phyloP scores from a whole-genome alignment of 2,329 filamentous ascomycete species.

The Hymenoscyphus linearis region DNA sequence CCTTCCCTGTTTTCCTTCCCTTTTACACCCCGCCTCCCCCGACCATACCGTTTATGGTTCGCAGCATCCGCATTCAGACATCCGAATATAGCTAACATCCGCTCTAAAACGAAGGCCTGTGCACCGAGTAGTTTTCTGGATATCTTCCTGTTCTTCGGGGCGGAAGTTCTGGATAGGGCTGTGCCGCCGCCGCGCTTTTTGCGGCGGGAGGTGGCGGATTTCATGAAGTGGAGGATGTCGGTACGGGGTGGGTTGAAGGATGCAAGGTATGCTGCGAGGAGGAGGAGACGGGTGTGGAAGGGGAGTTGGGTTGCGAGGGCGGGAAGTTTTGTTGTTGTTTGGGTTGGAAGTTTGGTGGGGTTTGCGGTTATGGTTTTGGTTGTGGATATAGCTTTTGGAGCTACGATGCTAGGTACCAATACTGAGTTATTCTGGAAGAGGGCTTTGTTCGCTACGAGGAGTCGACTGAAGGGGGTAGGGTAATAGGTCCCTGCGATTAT shows the following conservation, averaged over 20 bases:
- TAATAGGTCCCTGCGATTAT: constrained; percentile 63
- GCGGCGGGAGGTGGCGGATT: constrained; percentile 32
- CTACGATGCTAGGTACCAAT: constrained; percentile 59
- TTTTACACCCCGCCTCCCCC: background rate
- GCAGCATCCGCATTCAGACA: constrained; percentile 49
- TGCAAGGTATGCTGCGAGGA: constrained; percentile 74
- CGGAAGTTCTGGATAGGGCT: constrained; percentile 30
- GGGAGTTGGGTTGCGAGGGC: constrained; percentile 56
- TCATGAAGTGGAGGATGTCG: constrained; percentile 69
- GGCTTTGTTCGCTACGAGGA: constrained; percentile 65
- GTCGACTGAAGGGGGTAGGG: constrained; percentile 75
- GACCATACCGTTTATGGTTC: constrained; percentile 1
- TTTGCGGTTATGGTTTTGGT: constrained; percentile 9
- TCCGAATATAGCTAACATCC: constrained; percentile 72
- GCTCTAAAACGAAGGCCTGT: constrained; percentile 70
- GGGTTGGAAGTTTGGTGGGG: constrained; percentile 3
- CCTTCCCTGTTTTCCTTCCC: background rate
- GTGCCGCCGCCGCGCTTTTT: constrained; percentile 40
- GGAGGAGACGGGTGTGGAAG: constrained; percentile 66
- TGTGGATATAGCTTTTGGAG: constrained; percentile 17
- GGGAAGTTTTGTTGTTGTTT: constrained; percentile 3
- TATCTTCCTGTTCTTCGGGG: constrained; percentile 62
- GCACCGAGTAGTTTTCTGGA: constrained; percentile 72
- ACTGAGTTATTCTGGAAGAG: constrained; percentile 70
- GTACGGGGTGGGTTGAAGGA: constrained; percentile 74